Evolutionary conservation across 1,139 yeast genomes (phyloP), one percentile per base, ranked within the genome.

Genomic region (Candida sp.): DNA sequence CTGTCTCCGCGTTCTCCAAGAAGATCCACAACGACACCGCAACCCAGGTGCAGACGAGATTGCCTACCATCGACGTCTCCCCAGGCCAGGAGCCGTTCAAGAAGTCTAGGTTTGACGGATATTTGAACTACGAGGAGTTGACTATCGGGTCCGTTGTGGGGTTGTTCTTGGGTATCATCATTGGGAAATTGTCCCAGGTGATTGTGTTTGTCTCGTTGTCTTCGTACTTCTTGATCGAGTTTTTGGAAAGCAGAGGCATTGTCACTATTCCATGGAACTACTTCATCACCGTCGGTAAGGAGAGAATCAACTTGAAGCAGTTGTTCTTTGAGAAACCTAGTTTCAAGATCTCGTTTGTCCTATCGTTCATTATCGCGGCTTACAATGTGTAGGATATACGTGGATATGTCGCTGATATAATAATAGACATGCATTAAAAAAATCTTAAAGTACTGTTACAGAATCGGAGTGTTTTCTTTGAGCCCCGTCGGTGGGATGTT

Each of bases 61-160:
- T 37, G 23, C 52, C 52, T 22, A 42, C 42, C 25, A 39, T 49
- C 35, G 39, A 50, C 31, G 40, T 46, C 11, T 22, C 46, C 3
- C 33, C 47, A 12, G 41, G 35, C 23, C 31, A 41, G 12, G 38
- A 34, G 11, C 54, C 45, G 7, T 47, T 47, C 26, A 41, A 46
- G 12, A 52, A 54, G 34, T 53, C 62, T 3, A 49, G 73, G 39
- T 72, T 77, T 57, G 67, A 72, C 45, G 75, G 78, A 0, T 70
- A 65, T 51, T 65, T 84, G 53, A 80, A 84, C 63, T 88, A 88
- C 63, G 81, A 83, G 60, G 90, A 88, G 62, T 72, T 88, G 60
- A 80, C 91, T 12, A 68, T 86, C 53, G 94, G 94, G 4, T 84
- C 90, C 3, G 75, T 87, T 58, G 73, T 84, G 5, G 94, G 94